Percentiles rank a stretch among this genome's conserved stretches.
Conservation (phyloP, 768 basidiomycete genomes). For the Lactarius tabidus region DNA sequence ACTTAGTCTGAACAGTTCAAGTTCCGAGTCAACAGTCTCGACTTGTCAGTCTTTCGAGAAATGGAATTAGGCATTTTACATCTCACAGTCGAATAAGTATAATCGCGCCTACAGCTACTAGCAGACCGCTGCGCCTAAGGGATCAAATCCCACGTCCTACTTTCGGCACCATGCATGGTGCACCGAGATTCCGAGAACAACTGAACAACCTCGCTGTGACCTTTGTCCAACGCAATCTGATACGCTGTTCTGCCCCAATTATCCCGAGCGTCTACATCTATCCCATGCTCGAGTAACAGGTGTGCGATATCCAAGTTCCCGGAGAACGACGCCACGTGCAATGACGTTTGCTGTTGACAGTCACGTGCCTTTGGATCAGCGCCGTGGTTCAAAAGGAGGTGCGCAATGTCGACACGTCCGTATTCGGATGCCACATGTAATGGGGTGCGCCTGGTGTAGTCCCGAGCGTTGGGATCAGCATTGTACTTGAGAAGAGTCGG, state of each 20-base stretch:
- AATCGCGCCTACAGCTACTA: too few species aligned
- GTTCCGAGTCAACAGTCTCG: too few species aligned
- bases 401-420: too few species aligned
- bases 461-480: background rate
- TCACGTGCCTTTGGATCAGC: background rate
- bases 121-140: too few species aligned
- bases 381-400: too few species aligned
- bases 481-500: background rate
- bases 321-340: background rate
- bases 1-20: too few species aligned
- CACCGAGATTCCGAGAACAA: background rate
- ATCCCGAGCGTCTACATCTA: background rate
- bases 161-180: background rate
- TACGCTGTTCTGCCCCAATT: background rate
- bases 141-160: background rate
- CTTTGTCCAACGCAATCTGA: background rate
- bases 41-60: too few species aligned
- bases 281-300: background rate
- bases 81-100: too few species aligned
- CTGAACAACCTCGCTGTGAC: background rate
- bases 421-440: too few species aligned
- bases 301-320: too few species aligned
- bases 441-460: too few species aligned
- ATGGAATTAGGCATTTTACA: too few species aligned
- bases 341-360: background rate